phyloP scores from a whole-genome alignment of 345 rosid genomes.

The Ceriops zippeliana region DNA sequence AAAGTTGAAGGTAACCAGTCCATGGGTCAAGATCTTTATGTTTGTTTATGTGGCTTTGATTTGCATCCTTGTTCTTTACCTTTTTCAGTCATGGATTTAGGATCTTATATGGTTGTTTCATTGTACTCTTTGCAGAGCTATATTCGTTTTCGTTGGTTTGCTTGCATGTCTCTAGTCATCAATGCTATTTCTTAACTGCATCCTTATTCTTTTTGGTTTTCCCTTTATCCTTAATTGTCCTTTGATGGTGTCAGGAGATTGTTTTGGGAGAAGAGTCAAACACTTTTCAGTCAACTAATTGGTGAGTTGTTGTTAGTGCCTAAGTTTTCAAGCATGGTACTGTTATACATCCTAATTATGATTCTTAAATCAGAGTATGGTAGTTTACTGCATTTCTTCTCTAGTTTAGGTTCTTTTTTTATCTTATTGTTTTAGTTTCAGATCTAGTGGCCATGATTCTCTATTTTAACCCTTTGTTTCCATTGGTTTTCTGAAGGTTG shows the following conservation, averaged over 20 bases:
- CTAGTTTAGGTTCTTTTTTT: not conserved
- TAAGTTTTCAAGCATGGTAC: not conserved
- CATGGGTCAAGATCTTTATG: too few relatives aligned
- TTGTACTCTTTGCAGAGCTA: not conserved
- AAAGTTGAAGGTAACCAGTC: too few relatives aligned
- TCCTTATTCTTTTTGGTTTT: not conserved
- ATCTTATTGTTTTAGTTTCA: not conserved
- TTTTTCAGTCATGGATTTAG: too few relatives aligned
- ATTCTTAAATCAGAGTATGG: not conserved
- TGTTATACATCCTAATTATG: not conserved
- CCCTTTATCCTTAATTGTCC: not conserved
- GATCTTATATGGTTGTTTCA: not conserved
- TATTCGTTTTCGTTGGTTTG: not conserved
- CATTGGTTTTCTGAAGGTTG: too few relatives aligned
- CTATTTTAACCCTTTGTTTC: too few relatives aligned
- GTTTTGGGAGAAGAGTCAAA: conserved; percentile 32
- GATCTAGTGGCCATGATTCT: too few relatives aligned
- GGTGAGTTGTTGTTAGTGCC: conserved; percentile 38
- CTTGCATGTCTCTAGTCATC: too few relatives aligned
- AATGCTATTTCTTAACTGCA: not conserved
- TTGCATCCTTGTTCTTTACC: too few relatives aligned
- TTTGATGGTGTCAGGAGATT: conserved; percentile 28
- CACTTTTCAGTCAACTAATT: conserved; percentile 25
- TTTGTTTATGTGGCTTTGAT: too few relatives aligned
- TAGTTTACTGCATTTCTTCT: not conserved